Evolutionary conservation across 2,329 filamentous ascomycete species (phyloP).

Genomic region (Botrytis byssoidea): DNA sequence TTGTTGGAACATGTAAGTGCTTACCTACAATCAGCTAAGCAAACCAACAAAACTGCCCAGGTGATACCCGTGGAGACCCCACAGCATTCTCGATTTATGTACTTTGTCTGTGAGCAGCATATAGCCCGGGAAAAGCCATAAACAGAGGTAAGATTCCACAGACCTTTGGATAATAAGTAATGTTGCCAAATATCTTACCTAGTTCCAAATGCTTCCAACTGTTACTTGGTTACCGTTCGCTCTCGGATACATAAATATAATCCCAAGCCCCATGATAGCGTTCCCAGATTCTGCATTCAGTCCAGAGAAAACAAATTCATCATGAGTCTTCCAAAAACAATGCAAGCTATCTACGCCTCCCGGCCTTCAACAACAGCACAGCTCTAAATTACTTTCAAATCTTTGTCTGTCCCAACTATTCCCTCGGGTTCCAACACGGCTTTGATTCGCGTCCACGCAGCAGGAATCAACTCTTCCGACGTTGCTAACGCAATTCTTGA

Average conservation of each 20-base stretch:
- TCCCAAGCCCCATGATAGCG: background rate
- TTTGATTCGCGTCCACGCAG: background rate
- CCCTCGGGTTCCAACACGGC: background rate
- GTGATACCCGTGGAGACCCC: background rate
- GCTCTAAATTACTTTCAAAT: background rate
- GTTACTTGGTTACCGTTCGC: too few species aligned
- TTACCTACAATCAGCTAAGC: too few species aligned
- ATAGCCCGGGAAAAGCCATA: too few species aligned
- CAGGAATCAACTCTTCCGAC: background rate
- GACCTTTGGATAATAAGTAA: too few species aligned
- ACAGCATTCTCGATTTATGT: background rate
- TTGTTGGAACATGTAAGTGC: too few species aligned
- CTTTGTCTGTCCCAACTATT: background rate
- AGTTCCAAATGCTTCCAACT: too few species aligned
- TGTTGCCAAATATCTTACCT: too few species aligned
- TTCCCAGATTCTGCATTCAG: background rate
- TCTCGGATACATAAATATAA: background rate
- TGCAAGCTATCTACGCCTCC: background rate
- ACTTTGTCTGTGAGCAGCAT: background rate
- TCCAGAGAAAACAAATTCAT: accelerated
- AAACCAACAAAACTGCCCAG: too few species aligned
- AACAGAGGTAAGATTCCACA: too few species aligned
- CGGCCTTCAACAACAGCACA: background rate
- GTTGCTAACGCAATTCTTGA: background rate
- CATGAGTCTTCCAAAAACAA: background rate